Evolutionary conservation across 176 grass and related monocot genomes (phyloP), one percentile per base, ranked within the genome.

Genomic region (Poa pratensis): DNA sequence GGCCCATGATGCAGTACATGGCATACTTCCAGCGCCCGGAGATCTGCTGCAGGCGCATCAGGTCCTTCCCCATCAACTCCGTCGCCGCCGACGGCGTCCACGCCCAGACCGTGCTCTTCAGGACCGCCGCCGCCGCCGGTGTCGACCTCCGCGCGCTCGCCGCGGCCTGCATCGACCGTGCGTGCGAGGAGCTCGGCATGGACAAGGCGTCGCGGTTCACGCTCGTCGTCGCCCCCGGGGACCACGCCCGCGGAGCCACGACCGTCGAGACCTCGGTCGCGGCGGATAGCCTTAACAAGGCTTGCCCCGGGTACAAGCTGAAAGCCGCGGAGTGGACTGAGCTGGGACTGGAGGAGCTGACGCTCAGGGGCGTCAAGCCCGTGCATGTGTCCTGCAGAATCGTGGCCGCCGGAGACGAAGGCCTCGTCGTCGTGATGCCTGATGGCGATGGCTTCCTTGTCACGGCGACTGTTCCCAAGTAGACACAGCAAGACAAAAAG

Each of bases 1-100:
- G 50, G 42, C 77, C 93, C 3, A 77, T 99, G 66, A 86, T 89
- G 77, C 93, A 84, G 85, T 90, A 99, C 86, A 51, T 90, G 5
- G 10, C 49, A n/a, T 90, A 89, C 83, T 92, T 99, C 84, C 88
- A 91, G 73, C 83, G 87, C 7, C 78, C 86, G 3, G 53, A 17
- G 46, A 8, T 53, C 74, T 23, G 16, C 89, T 71, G 16, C 74
- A 51, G 28, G 4, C 93, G 49, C 68, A 3, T 82, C 81, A 88
- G 52, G 74, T 92, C 96, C 15, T 40, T 82, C 35, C 55, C 83
- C 15, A 76, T 98, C 45, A 81, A 72, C 82, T 61, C 89, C 37
- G 42, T 83, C 80, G 23, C 72, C 74, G 19, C 5, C 10, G 69
- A 30, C 9, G 49, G 51, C 8, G 1, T 72, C n/a, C 5, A 55